Conservation (phyloP, 129 eudicot species). For the Pseudognaphalium luteoalbum region DNA sequence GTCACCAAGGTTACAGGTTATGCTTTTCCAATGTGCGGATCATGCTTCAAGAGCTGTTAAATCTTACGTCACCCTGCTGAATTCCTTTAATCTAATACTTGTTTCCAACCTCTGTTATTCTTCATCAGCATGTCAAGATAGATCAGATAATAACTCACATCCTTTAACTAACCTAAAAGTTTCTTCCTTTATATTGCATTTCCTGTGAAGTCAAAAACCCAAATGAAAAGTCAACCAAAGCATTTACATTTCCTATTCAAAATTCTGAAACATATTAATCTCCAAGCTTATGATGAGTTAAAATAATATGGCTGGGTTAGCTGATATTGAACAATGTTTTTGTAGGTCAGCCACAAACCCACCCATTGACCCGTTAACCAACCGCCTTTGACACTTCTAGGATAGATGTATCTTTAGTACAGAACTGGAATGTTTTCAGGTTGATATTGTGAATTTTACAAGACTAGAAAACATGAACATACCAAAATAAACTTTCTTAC, state of each 20-base stretch:
- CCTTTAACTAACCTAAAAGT: constrained; percentile 15
- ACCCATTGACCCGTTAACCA: no score
- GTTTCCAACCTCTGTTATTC: no score
- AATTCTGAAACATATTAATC: background rate
- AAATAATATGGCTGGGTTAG: background rate
- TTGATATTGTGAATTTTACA: no score
- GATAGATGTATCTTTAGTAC: no score
- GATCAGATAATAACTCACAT: background rate
- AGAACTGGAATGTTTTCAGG: no score
- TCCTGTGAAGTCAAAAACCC: constrained; percentile 26
- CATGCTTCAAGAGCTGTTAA: constrained; percentile 9
- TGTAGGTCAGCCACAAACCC: no score
- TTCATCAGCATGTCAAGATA: constrained; percentile 3
- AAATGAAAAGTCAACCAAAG: constrained; percentile 2
- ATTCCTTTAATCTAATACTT: no score
- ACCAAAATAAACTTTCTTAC: constrained; percentile 37
- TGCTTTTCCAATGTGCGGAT: constrained; percentile 5
- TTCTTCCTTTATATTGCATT: constrained; percentile 44
- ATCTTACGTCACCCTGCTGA: no score
- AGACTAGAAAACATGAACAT: no score
- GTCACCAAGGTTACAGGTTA: constrained; percentile 9
- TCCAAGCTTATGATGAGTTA: background rate
- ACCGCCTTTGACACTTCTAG: no score
- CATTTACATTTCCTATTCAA: background rate
- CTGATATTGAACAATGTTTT: background rate